Percentiles rank a stretch among this genome's conserved stretches.
These are phyloP conservation scores for Metarhizium anisopliae DNA, from an alignment of 2,329 filamentous ascomycete species.

Conservation along the genomic window DNA sequence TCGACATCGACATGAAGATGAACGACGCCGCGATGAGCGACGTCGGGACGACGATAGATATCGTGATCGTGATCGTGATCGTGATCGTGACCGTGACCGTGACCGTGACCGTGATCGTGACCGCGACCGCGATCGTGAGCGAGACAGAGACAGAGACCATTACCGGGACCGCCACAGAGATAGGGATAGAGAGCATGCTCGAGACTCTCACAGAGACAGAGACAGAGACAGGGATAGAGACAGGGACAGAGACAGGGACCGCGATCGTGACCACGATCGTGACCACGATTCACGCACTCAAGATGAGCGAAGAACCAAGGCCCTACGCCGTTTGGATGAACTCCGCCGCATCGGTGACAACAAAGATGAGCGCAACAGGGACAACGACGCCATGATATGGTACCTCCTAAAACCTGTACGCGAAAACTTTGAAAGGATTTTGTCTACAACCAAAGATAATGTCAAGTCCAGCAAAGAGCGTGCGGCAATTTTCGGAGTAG, in stretches of 20 bases:
- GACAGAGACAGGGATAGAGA: conserved; percentile 17
- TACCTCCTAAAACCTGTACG: conserved; percentile 48
- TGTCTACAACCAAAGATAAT: conserved; percentile 52
- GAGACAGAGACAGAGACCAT: conserved; percentile 15
- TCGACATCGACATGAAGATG: conserved; percentile 24
- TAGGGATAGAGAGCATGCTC: conserved; percentile 18
- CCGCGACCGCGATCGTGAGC: conserved; percentile 16
- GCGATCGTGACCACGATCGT: conserved; percentile 7
- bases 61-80: conserved; percentile 14
- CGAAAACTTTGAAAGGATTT: conserved; percentile 49
- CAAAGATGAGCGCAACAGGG: conserved; percentile 35
- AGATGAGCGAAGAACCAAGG: conserved; percentile 32
- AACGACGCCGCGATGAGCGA: conserved; percentile 18
- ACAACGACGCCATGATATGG: conserved; percentile 39
- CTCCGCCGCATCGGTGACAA: conserved; percentile 38
- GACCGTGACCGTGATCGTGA: conserved; percentile 15
- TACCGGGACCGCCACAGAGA: conserved; percentile 12
- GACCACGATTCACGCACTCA: conserved; percentile 20
- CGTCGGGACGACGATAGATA: conserved; percentile 13
- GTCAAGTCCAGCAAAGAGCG: conserved; percentile 54
- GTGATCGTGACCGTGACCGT: neutral
- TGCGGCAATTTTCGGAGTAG: conserved; percentile 50
- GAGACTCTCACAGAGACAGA: conserved; percentile 13
- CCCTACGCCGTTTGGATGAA: conserved; percentile 31
- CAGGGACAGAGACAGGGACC: conserved; percentile 13